Base-by-base conservation (phyloP, 257 asterid genomes). In the Scutellaria baicalensis region DNA sequence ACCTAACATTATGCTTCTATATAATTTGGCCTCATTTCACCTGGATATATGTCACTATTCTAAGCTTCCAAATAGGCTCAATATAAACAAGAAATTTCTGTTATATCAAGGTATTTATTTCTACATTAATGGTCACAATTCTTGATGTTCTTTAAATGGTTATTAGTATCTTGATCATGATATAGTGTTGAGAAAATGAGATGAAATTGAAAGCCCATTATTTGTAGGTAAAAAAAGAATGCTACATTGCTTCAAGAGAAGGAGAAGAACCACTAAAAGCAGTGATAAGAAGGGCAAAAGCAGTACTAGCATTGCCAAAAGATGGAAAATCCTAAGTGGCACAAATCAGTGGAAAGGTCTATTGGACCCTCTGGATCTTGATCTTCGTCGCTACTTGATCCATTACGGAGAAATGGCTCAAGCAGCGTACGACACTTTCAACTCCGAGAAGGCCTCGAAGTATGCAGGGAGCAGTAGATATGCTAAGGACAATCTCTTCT, bases 281-380 rank as follows among this genome's bases (percentile, higher is more conserved):
- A 49, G 38, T 16, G 58, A 56, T 63, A 68, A 55, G 5, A 72
- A 79, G 49, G 40, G 42, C 0, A 27, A 27, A 2, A 61, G 13
- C 31, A 5, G 6, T 1, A 6, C 56, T 12, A 9, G 7, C 45
- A 79, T 86, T 17, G 79, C 86, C 43, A 64, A 74, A 9, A 80
- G 81, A 84, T 93, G 98, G 98, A 85, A 78, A 72, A 47, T 74
- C 38, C 91, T 93, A 3, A 89, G 92, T 33, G 97, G 99, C 39
- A 11, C 65, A 10, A 77, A 70, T 38, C 72, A 72, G 3, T 93
- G 98, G 98, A 72, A 75, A 7, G 95, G 89, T 8, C 75, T 93
- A 1, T 56, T 89, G n/a, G 83, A 89, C 6, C 97, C 97, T 1
- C 69, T 91, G 1, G 94, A 93, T 66, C 57, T 59, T 10, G 94